Evolutionary conservation across 305 asterid genomes (phyloP).

Genomic region (Fraxinus albicans): DNA sequence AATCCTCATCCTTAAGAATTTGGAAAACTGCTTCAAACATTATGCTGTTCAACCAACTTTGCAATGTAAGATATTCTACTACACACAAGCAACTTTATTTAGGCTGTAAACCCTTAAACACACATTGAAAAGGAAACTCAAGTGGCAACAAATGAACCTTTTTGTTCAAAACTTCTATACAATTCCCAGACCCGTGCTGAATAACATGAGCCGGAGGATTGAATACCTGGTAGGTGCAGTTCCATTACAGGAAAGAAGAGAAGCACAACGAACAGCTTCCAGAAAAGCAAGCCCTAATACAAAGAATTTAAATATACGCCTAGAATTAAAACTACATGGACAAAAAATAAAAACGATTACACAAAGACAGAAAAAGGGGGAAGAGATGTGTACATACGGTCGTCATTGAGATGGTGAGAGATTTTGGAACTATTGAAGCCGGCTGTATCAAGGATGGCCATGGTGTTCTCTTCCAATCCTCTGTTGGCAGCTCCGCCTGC

Average conservation of each 20-base stretch:
- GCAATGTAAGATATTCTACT: conserved; percentile 1
- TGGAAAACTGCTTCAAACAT: conserved; percentile 72
- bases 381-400: conserved; percentile 40
- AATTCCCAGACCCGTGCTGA: background rate
- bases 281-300: conserved; percentile 70
- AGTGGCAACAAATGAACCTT: background rate
- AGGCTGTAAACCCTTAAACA: background rate
- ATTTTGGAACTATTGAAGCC: conserved; percentile 51
- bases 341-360: background rate
- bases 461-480: conserved; percentile 77
- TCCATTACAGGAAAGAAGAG: conserved; percentile 57
- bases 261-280: conserved; percentile 84
- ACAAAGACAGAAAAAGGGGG: background rate
- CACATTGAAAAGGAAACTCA: background rate
- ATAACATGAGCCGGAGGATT: background rate
- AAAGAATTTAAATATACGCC: background rate
- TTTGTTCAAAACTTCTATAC: background rate
- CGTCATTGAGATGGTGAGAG: conserved; percentile 71
- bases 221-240: conserved; percentile 63
- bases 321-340: background rate
- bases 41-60: conserved; percentile 46
- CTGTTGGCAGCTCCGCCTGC: conserved; percentile 30
- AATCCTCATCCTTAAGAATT: conserved; percentile 66
- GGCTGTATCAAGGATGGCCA: conserved; percentile 82
- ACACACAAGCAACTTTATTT: conserved; percentile 4